Evolutionary conservation across 2,329 filamentous ascomycete genomes (phyloP).

Genomic region (Mycogone perniciosa): DNA sequence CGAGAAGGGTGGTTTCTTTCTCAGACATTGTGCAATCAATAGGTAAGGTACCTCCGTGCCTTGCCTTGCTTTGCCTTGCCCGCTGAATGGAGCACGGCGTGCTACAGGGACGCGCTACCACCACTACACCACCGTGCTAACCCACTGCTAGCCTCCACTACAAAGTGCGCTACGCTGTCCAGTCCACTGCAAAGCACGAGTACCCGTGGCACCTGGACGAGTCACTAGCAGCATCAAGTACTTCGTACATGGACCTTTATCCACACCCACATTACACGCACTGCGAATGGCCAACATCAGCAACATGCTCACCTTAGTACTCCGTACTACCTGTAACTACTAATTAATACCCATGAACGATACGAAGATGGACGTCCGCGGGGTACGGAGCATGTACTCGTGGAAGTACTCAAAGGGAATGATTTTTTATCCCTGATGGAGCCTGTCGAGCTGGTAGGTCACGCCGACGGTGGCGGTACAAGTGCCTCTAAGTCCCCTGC

Average conservation of each 20-base stretch:
- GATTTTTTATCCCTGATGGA: neutral
- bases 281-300: no score
- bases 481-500: neutral
- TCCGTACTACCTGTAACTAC: no score
- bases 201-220: no score
- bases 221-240: no score
- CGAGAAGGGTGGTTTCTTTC: constrained; percentile 1
- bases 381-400: neutral
- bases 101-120: neutral
- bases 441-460: constrained; percentile 1
- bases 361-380: neutral
- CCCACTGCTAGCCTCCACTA: neutral
- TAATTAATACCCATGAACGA: no score
- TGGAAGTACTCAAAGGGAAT: neutral
- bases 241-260: no score
- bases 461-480: neutral
- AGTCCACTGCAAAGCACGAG: neutral
- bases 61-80: no score
- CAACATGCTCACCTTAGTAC: no score
- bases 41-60: neutral
- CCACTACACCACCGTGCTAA: neutral
- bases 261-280: no score
- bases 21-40: neutral
- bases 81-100: neutral
- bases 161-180: neutral